These are phyloP conservation scores for Biscogniauxia sp. DNA, from an alignment of 2,329 filamentous ascomycete species.

Conservation along the genomic window DNA sequence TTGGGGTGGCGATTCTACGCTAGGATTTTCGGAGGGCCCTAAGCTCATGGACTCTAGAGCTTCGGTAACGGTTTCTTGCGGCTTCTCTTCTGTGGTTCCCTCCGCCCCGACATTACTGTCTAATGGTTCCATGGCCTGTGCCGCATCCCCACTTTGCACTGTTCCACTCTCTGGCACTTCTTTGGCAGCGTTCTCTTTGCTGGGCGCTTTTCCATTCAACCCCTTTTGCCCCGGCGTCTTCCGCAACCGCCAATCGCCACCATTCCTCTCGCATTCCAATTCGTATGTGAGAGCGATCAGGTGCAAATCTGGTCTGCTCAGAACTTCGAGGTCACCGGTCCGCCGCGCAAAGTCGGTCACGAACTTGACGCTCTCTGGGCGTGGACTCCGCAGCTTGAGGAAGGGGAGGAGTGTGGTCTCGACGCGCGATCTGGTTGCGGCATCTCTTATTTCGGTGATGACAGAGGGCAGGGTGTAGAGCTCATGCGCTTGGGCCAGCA, in stretches of 20 bases:
- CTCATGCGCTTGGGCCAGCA: conserved; percentile 72
- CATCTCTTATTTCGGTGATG: conserved; percentile 83
- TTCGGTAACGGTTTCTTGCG: conserved; percentile 23
- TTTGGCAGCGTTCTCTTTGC: conserved; percentile 28
- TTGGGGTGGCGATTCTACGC: conserved; percentile 14
- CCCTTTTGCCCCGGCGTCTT: conserved; percentile 76
- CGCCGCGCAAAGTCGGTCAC: conserved; percentile 81
- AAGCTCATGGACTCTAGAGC: conserved; percentile 25
- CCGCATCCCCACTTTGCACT: not conserved
- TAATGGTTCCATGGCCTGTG: conserved; percentile 3
- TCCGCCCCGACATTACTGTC: conserved; percentile 13
- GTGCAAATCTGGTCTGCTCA: conserved; percentile 87
- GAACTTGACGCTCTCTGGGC: conserved; percentile 72
- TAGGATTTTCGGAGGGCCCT: conserved; percentile 19
- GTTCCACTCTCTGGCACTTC: conserved; percentile 4
- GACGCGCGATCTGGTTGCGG: conserved; percentile 73
- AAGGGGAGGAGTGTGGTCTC: conserved; percentile 86
- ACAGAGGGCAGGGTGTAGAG: conserved; percentile 85
- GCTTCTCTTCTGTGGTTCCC: conserved; percentile 1
- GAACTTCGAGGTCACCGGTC: conserved; percentile 84
- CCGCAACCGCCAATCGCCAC: conserved; percentile 83
- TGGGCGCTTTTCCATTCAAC: conserved; percentile 67
- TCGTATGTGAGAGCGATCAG: conserved; percentile 90
- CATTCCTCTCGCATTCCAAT: conserved; percentile 85
- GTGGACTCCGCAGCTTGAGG: conserved; percentile 71